Base-by-base conservation (phyloP, 805 yeast species). In the Wickerhamiella cacticola region DNA sequence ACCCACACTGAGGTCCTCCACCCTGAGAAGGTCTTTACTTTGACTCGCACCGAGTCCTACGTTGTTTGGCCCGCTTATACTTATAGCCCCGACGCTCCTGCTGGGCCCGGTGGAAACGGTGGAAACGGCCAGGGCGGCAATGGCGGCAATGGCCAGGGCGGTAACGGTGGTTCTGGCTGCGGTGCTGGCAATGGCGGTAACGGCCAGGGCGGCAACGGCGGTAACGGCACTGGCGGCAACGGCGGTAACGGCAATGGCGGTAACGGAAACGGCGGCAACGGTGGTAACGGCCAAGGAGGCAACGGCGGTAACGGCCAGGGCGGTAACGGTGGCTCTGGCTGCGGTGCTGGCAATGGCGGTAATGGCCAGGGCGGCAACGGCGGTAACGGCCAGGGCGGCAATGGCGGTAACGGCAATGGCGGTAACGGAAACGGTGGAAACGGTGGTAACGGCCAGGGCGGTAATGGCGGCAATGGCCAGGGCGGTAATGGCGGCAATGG, bases 21-120 rank as follows among this genome's bases (percentile, higher is more conserved):
- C 46, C 50, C 50, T 6, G 52, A 47, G 43, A 24, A 39, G 31
- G 47, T 50, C 24, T 42, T 43, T 29, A 47, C 50, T 13, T 15
- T 40, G 29, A 50, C 52, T 12, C 48, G 46, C 28, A 44, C 48
- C 6, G 50, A 50, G 48, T 41, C 49, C 18, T 44, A 39, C 31
- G 15, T 47, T 19, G 50, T 50, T 16, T 47, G 31, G 45, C 50
- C 50, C 21, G 50, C 46, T 15, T 43, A 31, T 28, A 43, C 46
- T 19, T 26, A 43, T 40, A 22, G 26, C 28, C 46, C 46, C 15
- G 36, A 13, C 12, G 26, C 28, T 23, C 31, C 39, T 16, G 9
- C 18, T 25, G 15, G 24, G 23, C 26, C 38, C 22, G 25, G 28
- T 19, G 24, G 25, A 4, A 26, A 21, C n/a, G 38, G 45, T 7